Percentiles rank a stretch among this genome's conserved stretches.
These are phyloP conservation scores for Chrysoporthe austroafricana DNA, from an alignment of 2,329 filamentous ascomycete species.

Conservation along the genomic window DNA sequence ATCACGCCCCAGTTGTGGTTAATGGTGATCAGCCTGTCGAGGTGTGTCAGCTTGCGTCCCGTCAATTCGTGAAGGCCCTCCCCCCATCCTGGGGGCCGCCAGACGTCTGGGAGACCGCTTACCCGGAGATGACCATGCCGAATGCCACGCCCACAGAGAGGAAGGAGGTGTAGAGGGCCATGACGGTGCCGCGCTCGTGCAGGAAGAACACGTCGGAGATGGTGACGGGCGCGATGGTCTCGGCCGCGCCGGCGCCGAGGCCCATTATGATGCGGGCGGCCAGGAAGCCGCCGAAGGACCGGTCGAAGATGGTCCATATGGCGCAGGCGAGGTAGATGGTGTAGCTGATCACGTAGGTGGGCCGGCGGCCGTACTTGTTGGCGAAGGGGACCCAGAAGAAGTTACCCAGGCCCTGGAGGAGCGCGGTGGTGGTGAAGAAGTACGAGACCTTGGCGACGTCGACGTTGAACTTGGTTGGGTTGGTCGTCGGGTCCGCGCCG, in stretches of 20 bases:
- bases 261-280: slow-evolving; percentile 55
- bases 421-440: slow-evolving; percentile 56
- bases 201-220: slow-evolving; percentile 62
- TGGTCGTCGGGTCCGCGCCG: slow-evolving; percentile 34
- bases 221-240: slow-evolving; percentile 54
- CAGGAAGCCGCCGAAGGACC: slow-evolving; percentile 46
- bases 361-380: slow-evolving; percentile 50
- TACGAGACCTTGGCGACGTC: slow-evolving; percentile 52
- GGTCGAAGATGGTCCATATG: slow-evolving; percentile 49
- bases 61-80: slow-evolving; percentile 1
- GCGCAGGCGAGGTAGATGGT: slow-evolving; percentile 45
- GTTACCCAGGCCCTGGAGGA: slow-evolving; percentile 53
- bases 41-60: slow-evolving; percentile 16
- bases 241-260: slow-evolving; percentile 56
- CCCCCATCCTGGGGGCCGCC: neutral
- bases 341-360: slow-evolving; percentile 49
- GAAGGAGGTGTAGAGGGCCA: slow-evolving; percentile 50
- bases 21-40: slow-evolving; percentile 50
- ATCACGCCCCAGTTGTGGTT: slow-evolving; percentile 53
- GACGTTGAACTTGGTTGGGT: slow-evolving; percentile 34
- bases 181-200: slow-evolving; percentile 56
- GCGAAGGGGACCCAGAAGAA: slow-evolving; percentile 51
- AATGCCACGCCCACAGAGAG: slow-evolving; percentile 47
- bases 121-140: slow-evolving; percentile 49
- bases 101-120: slow-evolving; percentile 20